Conservation (phyloP, 1,139 yeast genomes). For the Meyerozyma guilliermondii region DNA sequence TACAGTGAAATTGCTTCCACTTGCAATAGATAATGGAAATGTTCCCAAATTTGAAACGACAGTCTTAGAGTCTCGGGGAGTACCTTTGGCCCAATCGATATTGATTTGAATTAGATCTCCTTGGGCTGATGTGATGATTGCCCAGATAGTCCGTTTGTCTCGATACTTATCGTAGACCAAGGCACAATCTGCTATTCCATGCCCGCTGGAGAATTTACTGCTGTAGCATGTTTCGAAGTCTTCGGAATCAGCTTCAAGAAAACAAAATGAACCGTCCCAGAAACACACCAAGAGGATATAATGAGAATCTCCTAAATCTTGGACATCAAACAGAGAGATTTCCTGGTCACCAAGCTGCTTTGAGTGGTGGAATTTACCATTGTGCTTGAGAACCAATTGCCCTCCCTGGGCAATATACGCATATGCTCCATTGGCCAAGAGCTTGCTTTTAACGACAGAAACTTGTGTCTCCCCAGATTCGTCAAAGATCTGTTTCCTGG, state of each 20-base stretch:
- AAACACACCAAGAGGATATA: neutral
- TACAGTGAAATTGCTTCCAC: neutral
- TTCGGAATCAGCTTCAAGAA: neutral
- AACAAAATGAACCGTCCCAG: neutral
- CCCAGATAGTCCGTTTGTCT: neutral
- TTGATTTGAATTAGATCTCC: neutral
- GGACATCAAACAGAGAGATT: neutral
- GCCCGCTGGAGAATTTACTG: neutral
- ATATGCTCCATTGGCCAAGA: neutral
- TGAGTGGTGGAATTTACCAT: neutral
- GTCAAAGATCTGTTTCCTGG: neutral
- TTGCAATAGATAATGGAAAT: neutral
- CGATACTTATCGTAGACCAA: neutral
- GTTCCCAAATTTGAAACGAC: neutral
- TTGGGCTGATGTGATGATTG: neutral
- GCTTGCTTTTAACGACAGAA: neutral
- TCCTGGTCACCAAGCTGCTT: neutral
- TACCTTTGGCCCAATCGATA: neutral
- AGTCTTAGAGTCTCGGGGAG: neutral
- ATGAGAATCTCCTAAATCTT: neutral
- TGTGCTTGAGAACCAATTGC: neutral
- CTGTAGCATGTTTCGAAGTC: neutral
- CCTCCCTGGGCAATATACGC: neutral
- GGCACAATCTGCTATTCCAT: neutral
- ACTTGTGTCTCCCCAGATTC: neutral